Evolutionary conservation across 1,139 yeast genomes (phyloP).

Genomic region (Arxiozyma slooffiae): DNA sequence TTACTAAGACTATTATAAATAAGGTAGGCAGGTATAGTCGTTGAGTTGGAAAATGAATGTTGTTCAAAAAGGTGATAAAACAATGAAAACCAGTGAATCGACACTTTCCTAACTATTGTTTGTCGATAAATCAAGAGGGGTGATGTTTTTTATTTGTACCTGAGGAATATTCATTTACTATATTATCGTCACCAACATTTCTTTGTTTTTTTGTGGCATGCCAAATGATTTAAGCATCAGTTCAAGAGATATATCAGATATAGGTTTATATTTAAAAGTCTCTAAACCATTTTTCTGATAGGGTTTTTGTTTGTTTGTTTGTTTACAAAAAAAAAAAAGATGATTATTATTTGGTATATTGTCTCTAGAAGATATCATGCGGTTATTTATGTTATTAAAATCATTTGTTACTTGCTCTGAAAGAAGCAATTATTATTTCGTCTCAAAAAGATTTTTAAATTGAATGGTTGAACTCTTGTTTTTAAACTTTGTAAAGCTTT

Average conservation of each 20-base stretch:
- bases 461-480: constrained; percentile 6
- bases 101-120: neutral
- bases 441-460: neutral
- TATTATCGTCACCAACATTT: neutral
- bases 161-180: neutral
- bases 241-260: constrained; percentile 53
- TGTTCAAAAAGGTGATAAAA: constrained; percentile 2
- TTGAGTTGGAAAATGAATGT: neutral
- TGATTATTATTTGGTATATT: neutral
- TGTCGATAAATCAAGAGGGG: neutral
- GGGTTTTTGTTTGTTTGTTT: neutral
- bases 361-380: neutral
- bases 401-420: constrained; percentile 24
- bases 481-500: constrained; percentile 38
- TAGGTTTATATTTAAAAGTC: constrained; percentile 25
- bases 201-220: constrained; percentile 41
- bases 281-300: neutral
- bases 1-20: neutral
- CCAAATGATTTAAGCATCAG: constrained; percentile 76
- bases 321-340: too few relatives aligned
- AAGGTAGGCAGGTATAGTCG: too few relatives aligned
- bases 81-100: neutral
- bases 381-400: constrained; percentile 1
- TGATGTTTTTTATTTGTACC: neutral
- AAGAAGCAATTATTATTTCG: constrained; percentile 14